These are phyloP conservation scores for Melaleuca quinquenervia DNA, from an alignment of 345 rosid genomes.

Conservation along the genomic window DNA sequence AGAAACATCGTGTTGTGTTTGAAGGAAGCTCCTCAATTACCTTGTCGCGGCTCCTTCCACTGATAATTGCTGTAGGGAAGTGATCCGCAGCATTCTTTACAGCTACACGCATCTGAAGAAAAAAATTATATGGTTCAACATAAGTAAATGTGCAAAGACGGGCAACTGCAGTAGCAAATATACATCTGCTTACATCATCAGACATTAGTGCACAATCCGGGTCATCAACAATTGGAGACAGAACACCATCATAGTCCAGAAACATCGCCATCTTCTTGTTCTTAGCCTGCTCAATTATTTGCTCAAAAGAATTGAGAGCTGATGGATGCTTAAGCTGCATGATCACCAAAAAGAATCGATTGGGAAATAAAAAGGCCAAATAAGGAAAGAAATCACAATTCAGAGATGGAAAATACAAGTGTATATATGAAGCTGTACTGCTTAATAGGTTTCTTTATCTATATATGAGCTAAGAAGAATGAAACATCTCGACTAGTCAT, in stretches of 20 bases:
- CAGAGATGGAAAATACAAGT: background rate
- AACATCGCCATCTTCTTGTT: constrained; percentile 76
- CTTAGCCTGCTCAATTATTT: constrained; percentile 42
- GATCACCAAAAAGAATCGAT: background rate
- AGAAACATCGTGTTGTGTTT: background rate
- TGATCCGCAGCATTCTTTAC: constrained; percentile 62
- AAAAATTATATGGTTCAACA: background rate
- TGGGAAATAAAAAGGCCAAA: background rate
- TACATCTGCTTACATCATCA: constrained; percentile 39
- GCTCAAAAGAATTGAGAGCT: constrained; percentile 56
- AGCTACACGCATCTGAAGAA: constrained; percentile 81
- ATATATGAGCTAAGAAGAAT: background rate
- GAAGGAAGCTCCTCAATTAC: constrained; percentile 9
- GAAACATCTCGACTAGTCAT: background rate
- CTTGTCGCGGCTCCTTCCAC: constrained; percentile 94
- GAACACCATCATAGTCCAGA: constrained; percentile 88
- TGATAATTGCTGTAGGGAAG: constrained; percentile 91
- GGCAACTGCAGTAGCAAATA: background rate
- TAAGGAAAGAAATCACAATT: background rate
- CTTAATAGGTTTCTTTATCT: background rate
- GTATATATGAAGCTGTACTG: background rate
- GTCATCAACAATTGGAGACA: constrained; percentile 89
- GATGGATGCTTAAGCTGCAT: constrained; percentile 78
- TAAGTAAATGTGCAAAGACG: background rate
- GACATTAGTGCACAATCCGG: constrained; percentile 77